Evolutionary conservation across 1,284 basidiomycete species (phyloP).

Genomic region (Coniferiporia sulphurascens): DNA sequence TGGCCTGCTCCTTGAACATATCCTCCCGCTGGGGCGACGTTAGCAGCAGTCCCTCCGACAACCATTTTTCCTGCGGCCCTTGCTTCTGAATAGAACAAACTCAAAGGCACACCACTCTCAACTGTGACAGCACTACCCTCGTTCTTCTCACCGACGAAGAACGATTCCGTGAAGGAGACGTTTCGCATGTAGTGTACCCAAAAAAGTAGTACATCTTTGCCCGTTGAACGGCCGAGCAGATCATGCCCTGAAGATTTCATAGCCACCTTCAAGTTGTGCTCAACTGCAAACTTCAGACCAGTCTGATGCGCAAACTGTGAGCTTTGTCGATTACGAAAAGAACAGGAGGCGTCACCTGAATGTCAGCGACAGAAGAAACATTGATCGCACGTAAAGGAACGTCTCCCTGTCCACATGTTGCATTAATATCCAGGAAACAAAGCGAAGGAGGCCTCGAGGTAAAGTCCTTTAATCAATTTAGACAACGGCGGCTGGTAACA

Average conservation of each 20-base stretch:
- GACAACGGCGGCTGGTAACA: background rate
- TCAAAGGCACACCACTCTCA: conserved; percentile 27
- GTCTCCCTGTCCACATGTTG: conserved; percentile 21
- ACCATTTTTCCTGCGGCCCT: conserved; percentile 25
- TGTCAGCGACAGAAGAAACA: conserved; percentile 20
- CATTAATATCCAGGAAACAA: conserved; percentile 20
- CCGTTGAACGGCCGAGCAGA: conserved; percentile 30
- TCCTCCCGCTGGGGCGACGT: conserved; percentile 28
- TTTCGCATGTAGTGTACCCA: conserved; percentile 24
- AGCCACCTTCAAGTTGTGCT: conserved; percentile 26
- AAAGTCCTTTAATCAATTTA: background rate
- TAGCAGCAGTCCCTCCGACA: conserved; percentile 29
- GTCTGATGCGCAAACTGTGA: conserved; percentile 18
- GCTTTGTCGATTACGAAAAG: background rate
- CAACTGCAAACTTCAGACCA: conserved; percentile 24
- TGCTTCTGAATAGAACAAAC: conserved; percentile 23
- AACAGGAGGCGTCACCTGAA: conserved; percentile 20
- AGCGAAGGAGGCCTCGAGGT: conserved; percentile 18
- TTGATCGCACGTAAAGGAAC: conserved; percentile 24
- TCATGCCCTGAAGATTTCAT: conserved; percentile 32
- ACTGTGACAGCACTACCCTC: conserved; percentile 28
- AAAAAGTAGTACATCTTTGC: conserved; percentile 26
- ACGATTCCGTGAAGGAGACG: conserved; percentile 27
- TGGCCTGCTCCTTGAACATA: conserved; percentile 32
- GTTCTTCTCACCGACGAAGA: conserved; percentile 18